Conservation (phyloP, 257 asterid species). For the Plantago ovata region DNA sequence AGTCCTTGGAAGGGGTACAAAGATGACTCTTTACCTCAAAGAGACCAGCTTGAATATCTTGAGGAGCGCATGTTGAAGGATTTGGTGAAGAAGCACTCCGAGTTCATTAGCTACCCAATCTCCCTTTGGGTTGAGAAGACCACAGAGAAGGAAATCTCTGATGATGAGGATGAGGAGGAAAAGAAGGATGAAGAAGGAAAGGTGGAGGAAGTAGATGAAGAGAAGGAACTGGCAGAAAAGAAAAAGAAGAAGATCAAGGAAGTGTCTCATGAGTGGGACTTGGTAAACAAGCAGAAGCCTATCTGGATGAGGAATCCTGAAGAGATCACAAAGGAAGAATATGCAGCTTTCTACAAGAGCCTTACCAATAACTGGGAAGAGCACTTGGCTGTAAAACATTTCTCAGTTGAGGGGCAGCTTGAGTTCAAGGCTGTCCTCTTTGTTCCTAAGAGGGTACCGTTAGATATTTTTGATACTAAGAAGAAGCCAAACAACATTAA, state of each 20-base stretch:
- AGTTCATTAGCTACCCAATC: slow-evolving; percentile 64
- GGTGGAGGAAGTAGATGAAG: slow-evolving; percentile 63
- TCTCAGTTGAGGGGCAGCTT: slow-evolving; percentile 65
- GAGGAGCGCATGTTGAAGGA: slow-evolving; percentile 69
- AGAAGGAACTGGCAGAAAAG: slow-evolving; percentile 53
- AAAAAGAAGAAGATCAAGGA: slow-evolving; percentile 61
- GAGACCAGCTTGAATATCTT: slow-evolving; percentile 66
- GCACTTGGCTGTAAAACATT: slow-evolving; percentile 63
- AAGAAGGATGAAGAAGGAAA: slow-evolving; percentile 62
- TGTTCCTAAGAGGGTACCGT: slow-evolving; percentile 66
- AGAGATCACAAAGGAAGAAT: slow-evolving; percentile 62
- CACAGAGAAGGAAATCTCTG: slow-evolving; percentile 59
- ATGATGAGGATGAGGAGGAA: slow-evolving; percentile 69
- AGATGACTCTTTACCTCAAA: slow-evolving; percentile 50
- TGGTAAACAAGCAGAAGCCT: slow-evolving; percentile 65
- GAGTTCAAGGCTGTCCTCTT: slow-evolving; percentile 62
- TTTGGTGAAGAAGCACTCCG: slow-evolving; percentile 57
- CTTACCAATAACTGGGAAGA: slow-evolving; percentile 69
- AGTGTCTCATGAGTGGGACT: slow-evolving; percentile 57
- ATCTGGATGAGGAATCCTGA: slow-evolving; percentile 73
- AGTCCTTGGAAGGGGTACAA: slow-evolving; percentile 52
- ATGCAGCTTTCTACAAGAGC: slow-evolving; percentile 67
- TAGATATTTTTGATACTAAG: slow-evolving; percentile 54
- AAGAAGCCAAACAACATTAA: slow-evolving; percentile 66
- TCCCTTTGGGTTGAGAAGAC: slow-evolving; percentile 62